A percentile compares a stretch with the other conserved stretches of the same genome.
These are phyloP conservation scores for Rhytidiadelphus loreus DNA, from an alignment of 225 moss, liverwort and hornwort genomes.

Conservation along the genomic window DNA sequence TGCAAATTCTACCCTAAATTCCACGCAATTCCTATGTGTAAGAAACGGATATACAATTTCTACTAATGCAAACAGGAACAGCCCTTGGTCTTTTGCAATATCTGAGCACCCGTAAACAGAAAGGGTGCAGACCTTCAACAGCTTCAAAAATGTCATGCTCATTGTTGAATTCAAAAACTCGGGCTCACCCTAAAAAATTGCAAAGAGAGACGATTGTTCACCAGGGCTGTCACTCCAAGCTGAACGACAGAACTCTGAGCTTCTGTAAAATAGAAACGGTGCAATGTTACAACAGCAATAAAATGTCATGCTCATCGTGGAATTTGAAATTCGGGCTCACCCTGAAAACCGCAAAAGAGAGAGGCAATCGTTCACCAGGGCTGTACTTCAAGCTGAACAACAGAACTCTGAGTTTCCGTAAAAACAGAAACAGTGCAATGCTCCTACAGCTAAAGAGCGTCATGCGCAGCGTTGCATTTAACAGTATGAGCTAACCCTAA, in stretches of 20 bases:
- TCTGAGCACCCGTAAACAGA: not conserved
- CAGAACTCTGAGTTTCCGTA: not conserved
- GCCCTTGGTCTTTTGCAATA: not conserved
- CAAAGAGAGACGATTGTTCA: not conserved
- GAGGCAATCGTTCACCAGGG: not conserved
- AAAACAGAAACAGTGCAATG: not conserved
- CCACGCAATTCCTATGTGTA: too few relatives aligned
- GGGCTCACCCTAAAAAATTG: not conserved
- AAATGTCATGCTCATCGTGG: not conserved
- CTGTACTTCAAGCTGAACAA: not conserved
- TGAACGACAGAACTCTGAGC: not conserved
- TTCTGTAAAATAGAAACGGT: not conserved
- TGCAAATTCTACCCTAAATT: not conserved
- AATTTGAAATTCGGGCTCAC: not conserved
- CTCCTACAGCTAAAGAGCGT: not conserved
- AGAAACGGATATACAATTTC: not conserved
- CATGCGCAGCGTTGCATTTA: not conserved
- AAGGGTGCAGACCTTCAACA: not conserved
- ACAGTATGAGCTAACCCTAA: not conserved
- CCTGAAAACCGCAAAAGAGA: not conserved
- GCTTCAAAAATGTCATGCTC: not conserved
- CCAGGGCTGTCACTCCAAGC: not conserved
- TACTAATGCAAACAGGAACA: not conserved
- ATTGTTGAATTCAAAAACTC: not conserved
- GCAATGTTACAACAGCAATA: not conserved